Conservation (phyloP, 352 stramenopile genomes). For the Phytophthora sp. region DNA sequence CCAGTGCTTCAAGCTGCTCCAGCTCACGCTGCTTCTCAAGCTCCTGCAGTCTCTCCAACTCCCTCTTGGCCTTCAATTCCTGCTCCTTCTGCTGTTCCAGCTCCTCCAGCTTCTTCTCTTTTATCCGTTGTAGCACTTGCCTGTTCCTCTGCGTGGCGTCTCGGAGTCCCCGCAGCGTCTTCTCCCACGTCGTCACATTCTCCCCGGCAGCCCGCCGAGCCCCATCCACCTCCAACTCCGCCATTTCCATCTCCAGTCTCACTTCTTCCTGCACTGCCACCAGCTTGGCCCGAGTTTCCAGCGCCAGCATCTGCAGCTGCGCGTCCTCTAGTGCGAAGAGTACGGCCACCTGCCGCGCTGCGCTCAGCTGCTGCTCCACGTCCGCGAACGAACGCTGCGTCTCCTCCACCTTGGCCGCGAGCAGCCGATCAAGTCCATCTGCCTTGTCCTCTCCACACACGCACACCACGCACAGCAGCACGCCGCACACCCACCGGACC, state of each 20-base stretch:
- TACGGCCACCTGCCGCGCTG: slow-evolving; percentile 18
- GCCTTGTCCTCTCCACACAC: background rate
- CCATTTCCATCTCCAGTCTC: no score
- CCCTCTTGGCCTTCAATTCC: slow-evolving; percentile 13
- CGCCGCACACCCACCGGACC: slow-evolving; percentile 1
- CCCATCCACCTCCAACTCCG: slow-evolving; percentile 13
- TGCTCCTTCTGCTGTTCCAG: slow-evolving; percentile 15
- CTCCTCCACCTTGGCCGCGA: slow-evolving; percentile 19
- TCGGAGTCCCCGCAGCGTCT: slow-evolving; percentile 26
- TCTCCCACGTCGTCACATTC: slow-evolving; percentile 26
- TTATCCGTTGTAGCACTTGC: slow-evolving; percentile 12
- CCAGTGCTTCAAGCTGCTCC: slow-evolving; percentile 8
- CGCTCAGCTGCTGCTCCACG: slow-evolving; percentile 33
- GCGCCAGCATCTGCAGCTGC: slow-evolving; percentile 26
- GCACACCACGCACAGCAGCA: slow-evolving; percentile 14
- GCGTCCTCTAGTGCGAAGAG: slow-evolving; percentile 35
- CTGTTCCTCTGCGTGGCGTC: slow-evolving; percentile 29
- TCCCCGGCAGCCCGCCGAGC: slow-evolving; percentile 7
- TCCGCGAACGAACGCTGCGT: slow-evolving; percentile 14
- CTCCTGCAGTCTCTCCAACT: slow-evolving; percentile 11
- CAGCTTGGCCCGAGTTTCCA: slow-evolving; percentile 34
- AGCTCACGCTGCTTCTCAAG: slow-evolving; percentile 3
- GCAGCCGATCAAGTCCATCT: background rate
- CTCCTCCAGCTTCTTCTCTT: slow-evolving; percentile 17
- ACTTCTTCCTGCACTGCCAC: slow-evolving; percentile 9